Base-by-base conservation (phyloP, 2,329 filamentous ascomycete genomes). In the Ophiostoma australiae region DNA sequence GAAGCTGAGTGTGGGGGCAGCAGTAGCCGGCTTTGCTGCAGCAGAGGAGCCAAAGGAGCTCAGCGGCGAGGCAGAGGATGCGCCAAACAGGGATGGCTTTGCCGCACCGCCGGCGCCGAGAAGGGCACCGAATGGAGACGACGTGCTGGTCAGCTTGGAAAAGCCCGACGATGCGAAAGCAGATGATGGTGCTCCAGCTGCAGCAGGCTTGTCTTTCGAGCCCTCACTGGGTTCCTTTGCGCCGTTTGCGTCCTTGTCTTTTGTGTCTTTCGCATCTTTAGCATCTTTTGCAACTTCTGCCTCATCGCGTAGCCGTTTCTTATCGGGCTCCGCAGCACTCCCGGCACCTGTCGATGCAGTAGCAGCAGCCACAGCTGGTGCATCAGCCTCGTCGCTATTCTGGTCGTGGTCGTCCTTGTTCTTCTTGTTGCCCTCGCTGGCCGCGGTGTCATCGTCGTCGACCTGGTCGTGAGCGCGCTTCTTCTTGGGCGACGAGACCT, bases 161-260 rank as follows among this genome's bases (percentile, higher is more conserved):
- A 93, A 89, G 23, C 85, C 87, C 3, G 91, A 93, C 67, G 83
- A 84, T 31, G 87, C 87, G 78, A 93, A 93, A 6, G 89, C 87
- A 11, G 86, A 86, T 23, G 63, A n/a, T 39, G 63, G 63, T 66
- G 63, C 35, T 20, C 10, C 63, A n/a, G 63, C 35, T 20, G 3
- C 63, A n/a, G 20, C 63, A 37, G 15, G 83, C 33, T 41, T 66
- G 33, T n/a, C 63, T 39, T n/a, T 39, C 7, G 33, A 5, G 33
- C 17, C 17, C 3, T n/a, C 6, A 11, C 15, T 13, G 6, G 52
- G 17, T 20, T 33, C 17, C 37, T 20, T 44, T 44, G 65, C 37
- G 67, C n/a, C 41, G 44, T 33, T 68, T 23, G 67, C 41, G 4
- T 48, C 52, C 48, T 41, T 41, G 3, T 27, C 39, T 20, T 27